Base-by-base conservation (phyloP, 2,329 filamentous ascomycete genomes). In the Verticillium zaregamsianum region DNA sequence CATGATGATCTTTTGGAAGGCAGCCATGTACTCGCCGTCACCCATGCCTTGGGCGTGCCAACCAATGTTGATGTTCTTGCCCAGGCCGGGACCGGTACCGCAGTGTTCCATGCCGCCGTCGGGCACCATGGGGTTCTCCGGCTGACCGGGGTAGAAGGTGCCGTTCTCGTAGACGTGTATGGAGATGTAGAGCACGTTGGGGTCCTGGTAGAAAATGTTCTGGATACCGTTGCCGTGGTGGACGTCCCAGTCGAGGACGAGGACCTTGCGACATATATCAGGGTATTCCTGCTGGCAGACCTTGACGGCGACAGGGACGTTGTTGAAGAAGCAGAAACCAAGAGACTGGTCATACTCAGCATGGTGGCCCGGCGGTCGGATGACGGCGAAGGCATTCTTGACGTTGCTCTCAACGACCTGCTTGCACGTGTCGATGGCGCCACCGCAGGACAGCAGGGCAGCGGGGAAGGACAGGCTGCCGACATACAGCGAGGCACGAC, bases 251-350 rank as follows among this genome's bases (percentile, higher is more conserved):
- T 99, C 95, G 8, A 99, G 80, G 67, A 99, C 95, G 61, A 99
- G 77, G 23, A 99, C 86, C 75, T 96, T 98, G 61, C 92, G 88
- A 71, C 94, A 97, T 9, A 79, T 79, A 3, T 94, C 86, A 1
- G 91, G 91, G 67, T 91, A 95, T 63, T 93, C 88, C 59, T 83
- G 79, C 72, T 97, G 93, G 72, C 93, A 97, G 14, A 93, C 90
- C 63, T 87, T 90, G n/a, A 93, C 89, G 1, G 93, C 94, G 62
- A 99, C 90, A 23, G 92, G 93, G 3, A 98, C 95, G 70, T 99
- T 99, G 78, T 99, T 97, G 79, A 98, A 98, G 63, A 98, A 86
- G 73, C 95, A 99, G 72, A 99, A 99, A 0, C 95, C 95, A 84
- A 97, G 95, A 1, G 94, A 86, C 39, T 88, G 82, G 69, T 95